These are phyloP conservation scores for Geosmithia putterillii DNA, from an alignment of 2,329 filamentous ascomycete genomes.

Conservation along the genomic window DNA sequence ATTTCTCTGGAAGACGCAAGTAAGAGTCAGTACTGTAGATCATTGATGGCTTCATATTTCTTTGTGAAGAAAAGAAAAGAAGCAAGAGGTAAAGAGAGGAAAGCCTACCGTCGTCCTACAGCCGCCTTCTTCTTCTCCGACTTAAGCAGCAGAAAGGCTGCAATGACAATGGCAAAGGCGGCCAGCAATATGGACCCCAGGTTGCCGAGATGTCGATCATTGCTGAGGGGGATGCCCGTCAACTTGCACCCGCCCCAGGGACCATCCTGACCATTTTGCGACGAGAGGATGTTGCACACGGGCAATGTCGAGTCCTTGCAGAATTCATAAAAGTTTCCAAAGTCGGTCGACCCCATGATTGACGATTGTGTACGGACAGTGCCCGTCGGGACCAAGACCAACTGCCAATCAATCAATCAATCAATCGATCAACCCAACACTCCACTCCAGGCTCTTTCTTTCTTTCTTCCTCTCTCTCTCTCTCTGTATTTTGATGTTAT, in stretches of 20 bases:
- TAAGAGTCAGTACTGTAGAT: not conserved
- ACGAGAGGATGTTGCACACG: constrained; percentile 50
- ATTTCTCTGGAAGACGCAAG: constrained; percentile 69
- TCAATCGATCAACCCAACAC: no score
- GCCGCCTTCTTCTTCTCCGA: constrained; percentile 88
- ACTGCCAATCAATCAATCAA: not conserved
- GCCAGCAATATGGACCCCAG: constrained; percentile 83
- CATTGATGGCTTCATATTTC: no score
- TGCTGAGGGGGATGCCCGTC: constrained; percentile 59
- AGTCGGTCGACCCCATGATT: constrained; percentile 48
- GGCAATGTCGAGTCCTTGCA: constrained; percentile 76
- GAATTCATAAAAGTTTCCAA: constrained; percentile 56
- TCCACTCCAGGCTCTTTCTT: not conserved
- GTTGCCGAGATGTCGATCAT: constrained; percentile 61
- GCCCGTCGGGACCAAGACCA: not conserved
- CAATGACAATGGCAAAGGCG: constrained; percentile 59
- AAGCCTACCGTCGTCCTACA: constrained; percentile 73
- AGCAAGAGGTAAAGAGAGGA: constrained; percentile 1
- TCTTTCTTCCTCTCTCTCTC: not conserved
- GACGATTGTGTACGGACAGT: no score
- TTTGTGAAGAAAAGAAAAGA: no score
- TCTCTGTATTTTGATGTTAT: no score
- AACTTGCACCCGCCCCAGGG: constrained; percentile 61
- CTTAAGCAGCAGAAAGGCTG: constrained; percentile 57
- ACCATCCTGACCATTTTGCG: constrained; percentile 33